Percentiles rank a stretch among this genome's conserved stretches.
Conservation (phyloP, 495 filamentous ascomycete genomes). For the Viridothelium virens region DNA sequence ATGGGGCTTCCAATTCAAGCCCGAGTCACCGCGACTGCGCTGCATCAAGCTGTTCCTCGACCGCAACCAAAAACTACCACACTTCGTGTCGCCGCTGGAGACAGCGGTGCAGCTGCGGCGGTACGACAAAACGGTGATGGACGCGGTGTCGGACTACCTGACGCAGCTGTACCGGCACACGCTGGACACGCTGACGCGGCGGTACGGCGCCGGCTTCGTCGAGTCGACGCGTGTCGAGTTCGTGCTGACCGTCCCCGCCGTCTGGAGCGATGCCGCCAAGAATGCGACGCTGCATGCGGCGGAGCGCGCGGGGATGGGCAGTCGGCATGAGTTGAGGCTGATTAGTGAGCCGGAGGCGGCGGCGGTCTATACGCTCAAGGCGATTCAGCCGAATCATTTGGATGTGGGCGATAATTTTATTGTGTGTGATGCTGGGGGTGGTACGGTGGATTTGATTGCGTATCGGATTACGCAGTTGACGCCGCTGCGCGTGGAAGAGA, state of each 20-base stretch:
- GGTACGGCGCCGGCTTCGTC: slow-evolving; percentile 41
- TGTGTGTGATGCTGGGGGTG: slow-evolving; percentile 39
- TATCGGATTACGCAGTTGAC: slow-evolving; percentile 37
- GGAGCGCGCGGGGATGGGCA: slow-evolving; percentile 45
- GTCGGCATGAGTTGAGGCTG: slow-evolving; percentile 39
- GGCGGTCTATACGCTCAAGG: slow-evolving; percentile 45
- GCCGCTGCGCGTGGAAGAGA: slow-evolving; percentile 29
- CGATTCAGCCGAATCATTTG: slow-evolving; percentile 35
- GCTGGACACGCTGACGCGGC: slow-evolving; percentile 58
- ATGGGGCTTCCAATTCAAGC: slow-evolving; percentile 75
- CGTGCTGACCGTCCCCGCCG: slow-evolving; percentile 63
- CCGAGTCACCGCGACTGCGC: slow-evolving; percentile 62
- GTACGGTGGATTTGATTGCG: slow-evolving; percentile 39
- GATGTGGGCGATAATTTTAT: slow-evolving; percentile 37
- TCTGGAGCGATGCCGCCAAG: slow-evolving; percentile 42
- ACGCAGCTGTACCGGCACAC: slow-evolving; percentile 62
- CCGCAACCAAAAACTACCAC: slow-evolving; percentile 65
- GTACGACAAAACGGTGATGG: slow-evolving; percentile 39
- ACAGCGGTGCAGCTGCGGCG: slow-evolving; percentile 65
- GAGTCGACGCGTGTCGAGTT: slow-evolving; percentile 38
- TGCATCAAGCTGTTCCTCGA: slow-evolving; percentile 78
- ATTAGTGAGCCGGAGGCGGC: slow-evolving; percentile 59
- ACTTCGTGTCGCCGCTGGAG: slow-evolving; percentile 66
- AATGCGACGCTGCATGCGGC: slow-evolving; percentile 39
- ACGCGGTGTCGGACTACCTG: slow-evolving; percentile 42